Evolutionary conservation across 768 basidiomycete species (phyloP).

Genomic region (Pilatotrama ljubarskyi): DNA sequence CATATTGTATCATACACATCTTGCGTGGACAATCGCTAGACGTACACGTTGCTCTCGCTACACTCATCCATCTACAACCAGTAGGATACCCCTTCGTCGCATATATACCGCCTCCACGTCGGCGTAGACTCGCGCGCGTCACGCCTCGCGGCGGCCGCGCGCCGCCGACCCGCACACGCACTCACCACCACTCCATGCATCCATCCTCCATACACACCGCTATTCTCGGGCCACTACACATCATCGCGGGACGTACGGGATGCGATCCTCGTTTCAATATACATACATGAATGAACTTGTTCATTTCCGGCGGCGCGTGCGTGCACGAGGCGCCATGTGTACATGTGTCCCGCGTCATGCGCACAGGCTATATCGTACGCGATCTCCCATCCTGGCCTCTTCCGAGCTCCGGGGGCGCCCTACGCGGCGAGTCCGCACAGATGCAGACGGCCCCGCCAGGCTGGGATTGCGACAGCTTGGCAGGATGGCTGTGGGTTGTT

Average conservation of each 20-base stretch:
- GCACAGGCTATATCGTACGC: slow-evolving; percentile 15
- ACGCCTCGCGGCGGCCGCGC: neutral
- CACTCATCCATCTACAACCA: neutral
- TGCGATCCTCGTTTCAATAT: slow-evolving; percentile 10
- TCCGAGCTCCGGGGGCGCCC: neutral
- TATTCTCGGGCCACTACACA: neutral
- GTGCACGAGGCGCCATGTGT: neutral
- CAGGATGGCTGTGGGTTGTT: neutral
- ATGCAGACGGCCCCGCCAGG: neutral
- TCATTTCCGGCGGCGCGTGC: slow-evolving; percentile 12
- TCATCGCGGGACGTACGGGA: slow-evolving; percentile 7
- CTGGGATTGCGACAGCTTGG: neutral
- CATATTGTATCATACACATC: slow-evolving; percentile 8
- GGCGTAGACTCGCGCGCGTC: neutral
- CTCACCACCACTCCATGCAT: neutral
- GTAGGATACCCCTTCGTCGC: neutral
- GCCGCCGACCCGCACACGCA: neutral
- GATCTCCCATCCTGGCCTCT: too few relatives aligned
- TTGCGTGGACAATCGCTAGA: slow-evolving; percentile 5
- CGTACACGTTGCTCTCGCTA: neutral
- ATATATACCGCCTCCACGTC: neutral
- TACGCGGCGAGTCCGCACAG: too few relatives aligned
- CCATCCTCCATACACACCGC: neutral
- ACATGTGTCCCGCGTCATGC: slow-evolving; percentile 40
- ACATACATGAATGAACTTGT: neutral